Evolutionary conservation across 108 stramenopile genomes (phyloP).

Genomic region (Nitzschia putrida): DNA sequence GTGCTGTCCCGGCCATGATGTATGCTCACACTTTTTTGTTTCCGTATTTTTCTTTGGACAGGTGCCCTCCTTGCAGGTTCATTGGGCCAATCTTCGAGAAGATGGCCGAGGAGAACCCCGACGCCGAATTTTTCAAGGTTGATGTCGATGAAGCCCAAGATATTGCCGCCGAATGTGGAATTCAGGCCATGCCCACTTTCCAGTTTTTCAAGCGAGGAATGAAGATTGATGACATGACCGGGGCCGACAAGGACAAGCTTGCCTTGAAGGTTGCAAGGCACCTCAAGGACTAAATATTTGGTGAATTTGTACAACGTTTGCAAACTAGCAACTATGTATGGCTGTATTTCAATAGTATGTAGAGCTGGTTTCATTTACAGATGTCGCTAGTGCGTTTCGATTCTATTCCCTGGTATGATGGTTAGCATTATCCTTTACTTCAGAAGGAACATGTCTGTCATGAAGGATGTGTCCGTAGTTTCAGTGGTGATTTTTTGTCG

Average conservation of each 20-base stretch:
- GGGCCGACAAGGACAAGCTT: slow-evolving; percentile 61
- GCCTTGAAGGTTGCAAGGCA: slow-evolving; percentile 24
- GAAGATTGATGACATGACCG: slow-evolving; percentile 75
- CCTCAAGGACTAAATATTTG: slow-evolving; percentile 4
- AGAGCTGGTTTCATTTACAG: no score
- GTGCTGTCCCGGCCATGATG: background rate
- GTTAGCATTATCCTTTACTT: no score
- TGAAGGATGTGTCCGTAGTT: no score
- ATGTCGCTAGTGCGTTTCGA: no score
- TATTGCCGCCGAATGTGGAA: slow-evolving; percentile 61
- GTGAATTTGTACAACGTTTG: background rate
- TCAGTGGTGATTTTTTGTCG: no score
- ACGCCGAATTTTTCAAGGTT: slow-evolving; percentile 80
- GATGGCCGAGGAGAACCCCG: slow-evolving; percentile 62
- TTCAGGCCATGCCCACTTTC: slow-evolving; percentile 92
- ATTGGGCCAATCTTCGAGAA: slow-evolving; percentile 82
- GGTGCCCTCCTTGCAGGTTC: slow-evolving; percentile 75
- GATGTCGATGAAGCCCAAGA: slow-evolving; percentile 85
- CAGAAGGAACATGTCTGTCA: no score
- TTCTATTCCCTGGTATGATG: no score
- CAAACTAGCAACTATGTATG: background rate
- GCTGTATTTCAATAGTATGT: no score
- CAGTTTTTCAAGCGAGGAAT: slow-evolving; percentile 79
- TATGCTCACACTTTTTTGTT: background rate
- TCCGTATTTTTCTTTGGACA: background rate